phyloP scores from a whole-genome alignment of 75 land plant genomes.

The Pinus albicaulis region DNA sequence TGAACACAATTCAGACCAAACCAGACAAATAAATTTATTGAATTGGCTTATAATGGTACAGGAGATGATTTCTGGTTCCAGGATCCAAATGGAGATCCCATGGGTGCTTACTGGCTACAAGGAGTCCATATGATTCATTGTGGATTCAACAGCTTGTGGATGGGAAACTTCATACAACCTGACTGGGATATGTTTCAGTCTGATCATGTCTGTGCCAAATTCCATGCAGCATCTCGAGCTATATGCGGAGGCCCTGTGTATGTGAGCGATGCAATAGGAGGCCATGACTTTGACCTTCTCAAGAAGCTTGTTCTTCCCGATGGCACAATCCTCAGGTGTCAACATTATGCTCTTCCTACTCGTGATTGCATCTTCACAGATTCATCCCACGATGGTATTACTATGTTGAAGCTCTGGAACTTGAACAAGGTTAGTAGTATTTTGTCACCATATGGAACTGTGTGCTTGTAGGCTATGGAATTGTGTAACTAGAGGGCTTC shows the following conservation, averaged over 20 bases:
- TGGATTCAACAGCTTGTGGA: slow-evolving; percentile 71
- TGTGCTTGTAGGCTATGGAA: too few species aligned
- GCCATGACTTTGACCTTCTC: slow-evolving; percentile 57
- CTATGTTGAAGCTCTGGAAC: slow-evolving; percentile 75
- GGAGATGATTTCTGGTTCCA: slow-evolving; percentile 76
- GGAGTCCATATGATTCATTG: slow-evolving; percentile 65
- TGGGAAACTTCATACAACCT: slow-evolving; percentile 68
- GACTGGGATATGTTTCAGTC: slow-evolving; percentile 86
- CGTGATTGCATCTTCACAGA: slow-evolving; percentile 66
- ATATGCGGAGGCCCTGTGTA: slow-evolving; percentile 67
- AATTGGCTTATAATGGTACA: not conserved
- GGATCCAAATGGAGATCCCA: slow-evolving; percentile 61
- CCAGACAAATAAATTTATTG: not conserved
- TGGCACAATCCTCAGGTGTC: slow-evolving; percentile 60
- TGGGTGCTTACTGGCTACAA: slow-evolving; percentile 56
- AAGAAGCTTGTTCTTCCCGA: slow-evolving; percentile 61
- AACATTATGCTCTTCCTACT: slow-evolving; percentile 67
- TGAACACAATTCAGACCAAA: not conserved
- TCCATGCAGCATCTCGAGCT: slow-evolving; percentile 71
- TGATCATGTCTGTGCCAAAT: slow-evolving; percentile 50
- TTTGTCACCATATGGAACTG: too few species aligned
- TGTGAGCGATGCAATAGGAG: slow-evolving; percentile 55
- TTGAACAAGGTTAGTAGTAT: slow-evolving; percentile 34
- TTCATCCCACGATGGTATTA: slow-evolving; percentile 36
- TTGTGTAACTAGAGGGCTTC: too few species aligned